A percentile compares a stretch with the other conserved stretches of the same genome.
These are phyloP conservation scores for Blastobotrys malaysiensis DNA, from an alignment of 1,139 yeast species.

Conservation along the genomic window DNA sequence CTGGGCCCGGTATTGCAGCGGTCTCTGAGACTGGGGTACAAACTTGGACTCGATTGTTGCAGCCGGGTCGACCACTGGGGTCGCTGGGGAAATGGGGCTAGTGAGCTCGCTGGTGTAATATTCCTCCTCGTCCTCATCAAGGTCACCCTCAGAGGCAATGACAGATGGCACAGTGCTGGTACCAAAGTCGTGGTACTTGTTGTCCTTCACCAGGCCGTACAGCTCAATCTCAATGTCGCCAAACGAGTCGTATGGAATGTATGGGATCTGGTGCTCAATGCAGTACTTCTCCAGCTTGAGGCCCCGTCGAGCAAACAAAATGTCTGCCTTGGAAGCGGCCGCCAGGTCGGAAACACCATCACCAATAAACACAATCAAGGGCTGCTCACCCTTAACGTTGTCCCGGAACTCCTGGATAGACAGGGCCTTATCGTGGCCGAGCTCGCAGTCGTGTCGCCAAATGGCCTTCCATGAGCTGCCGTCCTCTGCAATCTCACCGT, in stretches of 20 bases:
- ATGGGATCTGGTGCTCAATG: slow-evolving; percentile 37
- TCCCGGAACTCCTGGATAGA: slow-evolving; percentile 29
- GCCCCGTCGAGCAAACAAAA: slow-evolving; percentile 41
- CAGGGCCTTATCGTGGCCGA: slow-evolving; percentile 64
- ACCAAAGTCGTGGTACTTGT: slow-evolving; percentile 29
- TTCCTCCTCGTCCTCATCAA: background rate
- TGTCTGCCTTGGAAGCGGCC: slow-evolving; percentile 42
- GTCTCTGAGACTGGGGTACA: background rate
- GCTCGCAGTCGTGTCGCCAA: slow-evolving; percentile 55
- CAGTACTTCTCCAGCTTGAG: slow-evolving; percentile 40
- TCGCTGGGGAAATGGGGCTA: background rate
- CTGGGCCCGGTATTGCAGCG: background rate
- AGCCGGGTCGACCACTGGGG: background rate
- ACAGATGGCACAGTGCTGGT: background rate
- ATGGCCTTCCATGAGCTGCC: slow-evolving; percentile 51
- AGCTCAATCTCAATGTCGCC: slow-evolving; percentile 37
- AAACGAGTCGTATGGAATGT: slow-evolving; percentile 40
- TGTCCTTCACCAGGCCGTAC: slow-evolving; percentile 29
- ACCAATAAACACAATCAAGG: slow-evolving; percentile 39
- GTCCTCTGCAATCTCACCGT: slow-evolving; percentile 40
- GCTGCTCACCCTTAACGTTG: slow-evolving; percentile 29
- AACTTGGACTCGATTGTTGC: background rate
- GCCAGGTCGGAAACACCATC: slow-evolving; percentile 44
- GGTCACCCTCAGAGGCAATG: background rate
- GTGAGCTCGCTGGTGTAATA: background rate